phyloP scores from a whole-genome alignment of 2,329 filamentous ascomycete genomes.

The Fusarium stilboides region DNA sequence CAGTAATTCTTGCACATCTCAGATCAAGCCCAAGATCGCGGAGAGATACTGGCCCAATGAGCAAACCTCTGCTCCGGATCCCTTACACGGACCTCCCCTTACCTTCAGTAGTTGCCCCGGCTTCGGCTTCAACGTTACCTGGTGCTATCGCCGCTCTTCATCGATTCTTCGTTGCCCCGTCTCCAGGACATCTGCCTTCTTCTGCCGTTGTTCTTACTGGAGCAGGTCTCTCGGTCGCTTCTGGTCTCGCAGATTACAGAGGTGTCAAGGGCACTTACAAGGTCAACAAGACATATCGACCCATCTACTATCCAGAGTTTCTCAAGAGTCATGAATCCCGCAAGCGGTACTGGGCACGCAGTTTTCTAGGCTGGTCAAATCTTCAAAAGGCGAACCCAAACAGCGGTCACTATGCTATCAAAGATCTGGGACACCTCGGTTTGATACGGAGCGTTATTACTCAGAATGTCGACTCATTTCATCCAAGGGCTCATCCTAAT shows the following conservation, averaged over 20 bases:
- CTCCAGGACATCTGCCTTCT: slow-evolving; percentile 64
- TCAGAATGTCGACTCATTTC: slow-evolving; percentile 98
- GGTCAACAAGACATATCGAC: slow-evolving; percentile 89
- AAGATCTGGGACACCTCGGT: slow-evolving; percentile 79
- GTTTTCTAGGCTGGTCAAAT: slow-evolving; percentile 92
- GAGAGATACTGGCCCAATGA: slow-evolving; percentile 61
- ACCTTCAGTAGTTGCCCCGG: slow-evolving; percentile 80
- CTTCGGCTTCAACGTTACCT: slow-evolving; percentile 76
- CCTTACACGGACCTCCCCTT: slow-evolving; percentile 90
- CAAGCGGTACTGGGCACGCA: slow-evolving; percentile 96
- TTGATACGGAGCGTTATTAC: slow-evolving; percentile 85
- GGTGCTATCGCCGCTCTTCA: slow-evolving; percentile 84
- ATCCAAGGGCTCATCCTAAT: slow-evolving; percentile 80
- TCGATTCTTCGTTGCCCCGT: slow-evolving; percentile 79
- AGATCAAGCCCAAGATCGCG: neutral
- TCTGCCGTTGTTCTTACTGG: slow-evolving; percentile 75
- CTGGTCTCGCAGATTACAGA: slow-evolving; percentile 92
- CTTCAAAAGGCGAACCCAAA: slow-evolving; percentile 86
- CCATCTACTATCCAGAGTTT: slow-evolving; percentile 96
- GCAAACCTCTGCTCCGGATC: slow-evolving; percentile 85
- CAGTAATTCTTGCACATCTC: slow-evolving; percentile 7
- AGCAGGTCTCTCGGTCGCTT: slow-evolving; percentile 93
- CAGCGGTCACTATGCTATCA: slow-evolving; percentile 81
- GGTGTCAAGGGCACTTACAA: slow-evolving; percentile 93
- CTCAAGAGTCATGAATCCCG: slow-evolving; percentile 83